Conservation (phyloP, 2,329 filamentous ascomycete species). For the Chaetomiaceae sp. region DNA sequence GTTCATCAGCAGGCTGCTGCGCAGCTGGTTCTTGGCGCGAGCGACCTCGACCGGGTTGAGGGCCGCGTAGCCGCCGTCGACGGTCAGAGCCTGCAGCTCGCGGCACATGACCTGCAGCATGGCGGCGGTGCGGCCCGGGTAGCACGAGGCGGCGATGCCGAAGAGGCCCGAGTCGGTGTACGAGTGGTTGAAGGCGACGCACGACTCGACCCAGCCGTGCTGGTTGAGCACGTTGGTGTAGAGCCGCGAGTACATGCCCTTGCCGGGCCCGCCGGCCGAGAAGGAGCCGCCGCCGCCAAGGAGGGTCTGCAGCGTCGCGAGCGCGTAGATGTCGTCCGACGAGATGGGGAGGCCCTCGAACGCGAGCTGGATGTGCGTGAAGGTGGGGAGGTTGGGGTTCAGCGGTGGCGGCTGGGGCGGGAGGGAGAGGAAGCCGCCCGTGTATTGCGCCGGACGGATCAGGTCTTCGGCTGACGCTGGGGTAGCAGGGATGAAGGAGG, state of each 20-base stretch:
- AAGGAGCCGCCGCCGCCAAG: slow-evolving; percentile 95
- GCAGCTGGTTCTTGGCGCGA: slow-evolving; percentile 94
- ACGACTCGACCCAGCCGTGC: slow-evolving; percentile 94
- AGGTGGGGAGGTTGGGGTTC: slow-evolving; percentile 71
- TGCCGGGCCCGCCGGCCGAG: slow-evolving; percentile 91
- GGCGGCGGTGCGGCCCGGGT: slow-evolving; percentile 67
- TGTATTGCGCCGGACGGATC: slow-evolving; percentile 70
- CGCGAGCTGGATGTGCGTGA: slow-evolving; percentile 91
- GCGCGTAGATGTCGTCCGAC: slow-evolving; percentile 89
- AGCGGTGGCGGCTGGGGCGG: slow-evolving; percentile 72
- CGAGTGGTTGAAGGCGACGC: slow-evolving; percentile 93
- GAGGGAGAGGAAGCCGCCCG: slow-evolving; percentile 85
- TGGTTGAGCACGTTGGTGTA: slow-evolving; percentile 98
- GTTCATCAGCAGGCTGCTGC: slow-evolving; percentile 90
- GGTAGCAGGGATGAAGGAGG: slow-evolving; percentile 45
- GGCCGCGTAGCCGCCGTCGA: slow-evolving; percentile 67
- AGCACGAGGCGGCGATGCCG: slow-evolving; percentile 83
- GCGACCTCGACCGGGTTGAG: slow-evolving; percentile 74
- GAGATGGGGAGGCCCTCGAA: slow-evolving; percentile 92
- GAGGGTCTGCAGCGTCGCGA: slow-evolving; percentile 91
- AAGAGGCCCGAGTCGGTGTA: slow-evolving; percentile 96
- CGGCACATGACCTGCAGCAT: slow-evolving; percentile 97
- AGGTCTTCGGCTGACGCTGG: slow-evolving; percentile 51
- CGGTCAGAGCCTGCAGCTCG: slow-evolving; percentile 72
- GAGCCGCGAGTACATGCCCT: slow-evolving; percentile 97